Evolutionary conservation across 768 basidiomycete genomes (phyloP).

Genomic region (Amanita subjunquillea): DNA sequence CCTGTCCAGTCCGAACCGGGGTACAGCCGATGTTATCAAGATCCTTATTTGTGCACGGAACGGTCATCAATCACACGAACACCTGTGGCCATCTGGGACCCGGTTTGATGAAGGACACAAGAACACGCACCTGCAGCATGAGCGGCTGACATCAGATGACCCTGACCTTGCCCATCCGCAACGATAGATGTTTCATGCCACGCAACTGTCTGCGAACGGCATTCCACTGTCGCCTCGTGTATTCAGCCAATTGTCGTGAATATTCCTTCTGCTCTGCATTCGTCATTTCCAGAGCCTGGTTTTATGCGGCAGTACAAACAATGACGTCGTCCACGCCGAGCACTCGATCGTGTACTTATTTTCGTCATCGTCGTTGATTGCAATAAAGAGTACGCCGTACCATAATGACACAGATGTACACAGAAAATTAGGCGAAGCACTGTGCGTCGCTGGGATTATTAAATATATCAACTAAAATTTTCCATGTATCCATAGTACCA

Average conservation of each 20-base stretch:
- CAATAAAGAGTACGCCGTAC: neutral
- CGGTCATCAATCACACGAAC: too few relatives aligned
- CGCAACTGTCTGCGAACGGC: conserved; percentile 3
- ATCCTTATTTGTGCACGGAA: too few relatives aligned
- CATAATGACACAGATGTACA: neutral
- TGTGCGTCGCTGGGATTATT: neutral
- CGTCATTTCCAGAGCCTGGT: neutral
- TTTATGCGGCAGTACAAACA: too few relatives aligned
- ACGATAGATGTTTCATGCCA: neutral
- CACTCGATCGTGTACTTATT: neutral
- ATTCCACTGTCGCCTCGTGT: conserved; percentile 33
- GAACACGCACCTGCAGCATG: conserved; percentile 1
- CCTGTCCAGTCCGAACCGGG: too few relatives aligned
- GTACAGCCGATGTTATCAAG: too few relatives aligned
- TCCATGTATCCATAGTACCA: conserved; percentile 5
- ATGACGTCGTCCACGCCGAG: too few relatives aligned
- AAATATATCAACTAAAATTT: conserved; percentile 3
- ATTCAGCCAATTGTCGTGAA: conserved; percentile 27
- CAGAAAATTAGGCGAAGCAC: neutral
- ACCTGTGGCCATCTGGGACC: neutral
- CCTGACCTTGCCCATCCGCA: neutral
- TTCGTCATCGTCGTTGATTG: neutral
- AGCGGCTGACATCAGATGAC: neutral
- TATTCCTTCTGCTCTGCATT: conserved; percentile 15
- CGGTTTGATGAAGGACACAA: neutral